A percentile compares a stretch with the other conserved stretches of the same genome.
phyloP scores from a whole-genome alignment of 805 yeast genomes.

The Brettanomyces sp. region DNA sequence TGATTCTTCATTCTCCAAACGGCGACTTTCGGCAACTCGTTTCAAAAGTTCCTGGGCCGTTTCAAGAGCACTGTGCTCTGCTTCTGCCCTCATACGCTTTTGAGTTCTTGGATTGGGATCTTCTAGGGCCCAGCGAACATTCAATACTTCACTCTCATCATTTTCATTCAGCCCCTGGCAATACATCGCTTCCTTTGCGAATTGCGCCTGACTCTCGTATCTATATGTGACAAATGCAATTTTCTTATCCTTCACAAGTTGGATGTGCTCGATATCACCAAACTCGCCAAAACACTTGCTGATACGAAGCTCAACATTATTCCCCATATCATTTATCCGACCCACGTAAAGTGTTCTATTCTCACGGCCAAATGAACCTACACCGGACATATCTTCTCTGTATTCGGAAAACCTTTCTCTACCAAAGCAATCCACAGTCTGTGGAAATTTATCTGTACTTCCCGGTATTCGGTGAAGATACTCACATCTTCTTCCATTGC shows the following conservation, averaged over 20 bases:
- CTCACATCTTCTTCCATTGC: conserved; percentile 65
- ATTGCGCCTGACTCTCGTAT: conserved; percentile 72
- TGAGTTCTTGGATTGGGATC: conserved; percentile 72
- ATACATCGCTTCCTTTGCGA: conserved; percentile 92
- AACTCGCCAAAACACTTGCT: conserved; percentile 57
- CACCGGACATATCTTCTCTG: conserved; percentile 90
- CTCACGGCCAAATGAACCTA: conserved; percentile 65
- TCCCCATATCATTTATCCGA: conserved; percentile 31
- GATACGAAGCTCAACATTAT: conserved; percentile 28
- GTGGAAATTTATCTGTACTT: conserved; percentile 44
- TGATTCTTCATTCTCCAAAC: conserved; percentile 4
- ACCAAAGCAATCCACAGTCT: conserved; percentile 84
- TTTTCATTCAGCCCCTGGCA: conserved; percentile 54
- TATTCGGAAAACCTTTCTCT: conserved; percentile 75
- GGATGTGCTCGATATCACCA: conserved; percentile 65
- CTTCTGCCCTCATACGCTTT: conserved; percentile 41
- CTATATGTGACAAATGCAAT: conserved; percentile 74
- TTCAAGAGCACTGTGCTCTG: conserved; percentile 35
- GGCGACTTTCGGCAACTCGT: conserved; percentile 21
- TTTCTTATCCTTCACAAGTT: conserved; percentile 50
- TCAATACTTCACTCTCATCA: conserved; percentile 49
- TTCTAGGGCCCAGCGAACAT: conserved; percentile 81
- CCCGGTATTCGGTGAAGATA: conserved; percentile 73
- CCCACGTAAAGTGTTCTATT: conserved; percentile 77
- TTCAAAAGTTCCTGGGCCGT: conserved; percentile 38